Percentiles rank a stretch among this genome's conserved stretches.
These are phyloP conservation scores for Mycena belliarum DNA, from an alignment of 768 basidiomycete genomes.

Conservation along the genomic window DNA sequence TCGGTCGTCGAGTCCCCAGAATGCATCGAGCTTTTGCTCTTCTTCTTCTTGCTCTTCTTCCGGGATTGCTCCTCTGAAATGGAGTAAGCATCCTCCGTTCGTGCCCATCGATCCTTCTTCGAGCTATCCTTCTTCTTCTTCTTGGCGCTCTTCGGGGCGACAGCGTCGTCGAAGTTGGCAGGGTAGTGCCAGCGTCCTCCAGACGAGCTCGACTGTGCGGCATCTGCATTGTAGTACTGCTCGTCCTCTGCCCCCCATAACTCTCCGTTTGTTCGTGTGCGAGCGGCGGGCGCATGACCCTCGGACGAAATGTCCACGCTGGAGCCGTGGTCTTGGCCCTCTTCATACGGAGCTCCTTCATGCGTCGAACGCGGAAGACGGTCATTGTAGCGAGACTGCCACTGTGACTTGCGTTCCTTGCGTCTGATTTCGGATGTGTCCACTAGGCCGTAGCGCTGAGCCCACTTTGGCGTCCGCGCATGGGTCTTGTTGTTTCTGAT, in stretches of 20 bases:
- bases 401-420: slow-evolving; percentile 78
- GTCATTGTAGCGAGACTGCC: slow-evolving; percentile 87
- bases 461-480: slow-evolving; percentile 95
- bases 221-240: slow-evolving; percentile 60
- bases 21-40: slow-evolving; percentile 42
- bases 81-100: slow-evolving; percentile 82
- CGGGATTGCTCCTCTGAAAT: slow-evolving; percentile 45
- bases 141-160: slow-evolving; percentile 36
- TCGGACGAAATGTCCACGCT: slow-evolving; percentile 40
- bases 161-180: slow-evolving; percentile 76
- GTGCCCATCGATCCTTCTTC: slow-evolving; percentile 87
- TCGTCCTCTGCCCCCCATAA: slow-evolving; percentile 81
- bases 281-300: slow-evolving; percentile 31
- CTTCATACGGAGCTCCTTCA: slow-evolving; percentile 72
- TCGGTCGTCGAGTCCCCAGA: slow-evolving; percentile 45
- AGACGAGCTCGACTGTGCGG: slow-evolving; percentile 38
- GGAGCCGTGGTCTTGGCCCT: slow-evolving; percentile 68
- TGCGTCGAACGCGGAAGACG: slow-evolving; percentile 69
- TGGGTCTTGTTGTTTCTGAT: slow-evolving; percentile 94
- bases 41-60: slow-evolving; percentile 66
- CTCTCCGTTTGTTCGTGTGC: slow-evolving; percentile 48
- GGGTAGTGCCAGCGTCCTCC: slow-evolving; percentile 82
- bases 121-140: slow-evolving; percentile 72
- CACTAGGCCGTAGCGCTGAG: slow-evolving; percentile 85
- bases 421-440: slow-evolving; percentile 77